Evolutionary conservation across 2,329 filamentous ascomycete species (phyloP).

Genomic region (Exserohilum rostratum): DNA sequence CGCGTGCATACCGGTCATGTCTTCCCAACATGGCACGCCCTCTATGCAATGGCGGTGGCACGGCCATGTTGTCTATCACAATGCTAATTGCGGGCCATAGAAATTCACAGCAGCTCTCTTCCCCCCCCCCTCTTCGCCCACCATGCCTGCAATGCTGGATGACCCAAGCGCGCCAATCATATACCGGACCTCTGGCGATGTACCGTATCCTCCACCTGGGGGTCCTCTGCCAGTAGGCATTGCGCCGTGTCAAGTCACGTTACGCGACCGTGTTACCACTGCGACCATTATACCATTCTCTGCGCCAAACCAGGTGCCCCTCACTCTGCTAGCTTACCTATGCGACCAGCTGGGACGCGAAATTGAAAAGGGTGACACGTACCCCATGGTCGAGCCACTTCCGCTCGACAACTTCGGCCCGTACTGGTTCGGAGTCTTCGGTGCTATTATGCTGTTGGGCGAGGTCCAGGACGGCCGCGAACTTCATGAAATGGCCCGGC

Average conservation of each 20-base stretch:
- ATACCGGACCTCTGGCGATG: conserved; percentile 69
- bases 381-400: conserved; percentile 83
- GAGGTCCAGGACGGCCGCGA: conserved; percentile 65
- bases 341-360: conserved; percentile 86
- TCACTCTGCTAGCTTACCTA: conserved; percentile 75
- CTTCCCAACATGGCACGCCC: not conserved
- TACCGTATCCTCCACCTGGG: conserved; percentile 67
- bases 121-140: conserved; percentile 22
- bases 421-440: conserved; percentile 94
- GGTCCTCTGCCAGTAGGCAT: conserved; percentile 72
- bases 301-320: conserved; percentile 76
- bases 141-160: conserved; percentile 80
- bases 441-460: conserved; percentile 83
- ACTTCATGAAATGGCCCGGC: conserved; percentile 52
- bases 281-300: conserved; percentile 85
- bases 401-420: conserved; percentile 74
- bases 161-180: conserved; percentile 74
- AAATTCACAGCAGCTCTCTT: not conserved
- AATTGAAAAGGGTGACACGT: conserved; percentile 90
- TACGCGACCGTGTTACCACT: conserved; percentile 81
- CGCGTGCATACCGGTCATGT: not conserved
- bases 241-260: conserved; percentile 75
- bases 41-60: not conserved
- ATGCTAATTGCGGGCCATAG: conserved; percentile 14
- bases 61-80: not conserved